phyloP scores from a whole-genome alignment of 1,139 yeast genomes.

The Entelexis paramagnoliae region DNA sequence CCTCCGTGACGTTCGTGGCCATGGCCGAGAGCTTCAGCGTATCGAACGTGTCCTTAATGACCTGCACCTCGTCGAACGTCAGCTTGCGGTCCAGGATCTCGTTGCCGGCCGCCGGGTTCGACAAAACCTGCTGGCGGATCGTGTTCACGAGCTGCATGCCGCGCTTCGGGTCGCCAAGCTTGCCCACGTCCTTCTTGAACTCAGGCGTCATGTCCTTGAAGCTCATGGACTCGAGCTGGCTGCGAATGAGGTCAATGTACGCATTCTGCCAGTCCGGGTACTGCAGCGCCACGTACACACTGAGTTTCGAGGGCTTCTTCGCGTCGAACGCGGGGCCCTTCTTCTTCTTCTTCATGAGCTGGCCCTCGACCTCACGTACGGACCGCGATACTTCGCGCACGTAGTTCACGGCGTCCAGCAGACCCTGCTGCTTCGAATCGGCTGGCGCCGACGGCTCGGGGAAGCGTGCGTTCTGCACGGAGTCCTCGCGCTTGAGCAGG shows the following conservation, averaged over 20 bases:
- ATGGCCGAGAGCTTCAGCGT: constrained; percentile 57
- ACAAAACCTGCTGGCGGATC: constrained; percentile 63
- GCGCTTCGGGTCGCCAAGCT: constrained; percentile 56
- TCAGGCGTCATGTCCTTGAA: constrained; percentile 30
- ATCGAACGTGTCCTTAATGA: constrained; percentile 45
- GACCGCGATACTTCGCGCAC: constrained; percentile 68
- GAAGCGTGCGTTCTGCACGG: constrained; percentile 68
- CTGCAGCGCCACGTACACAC: constrained; percentile 60
- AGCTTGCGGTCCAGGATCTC: constrained; percentile 82
- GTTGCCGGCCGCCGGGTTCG: constrained; percentile 37
- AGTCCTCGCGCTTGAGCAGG: constrained; percentile 44
- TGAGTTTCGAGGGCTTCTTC: constrained; percentile 59
- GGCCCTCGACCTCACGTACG: constrained; percentile 87
- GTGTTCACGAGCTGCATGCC: constrained; percentile 95
- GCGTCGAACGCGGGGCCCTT: constrained; percentile 66
- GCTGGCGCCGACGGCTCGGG: constrained; percentile 57
- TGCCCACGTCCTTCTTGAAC: constrained; percentile 33
- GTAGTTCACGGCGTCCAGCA: constrained; percentile 62
- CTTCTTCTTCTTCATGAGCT: constrained; percentile 82
- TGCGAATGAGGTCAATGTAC: constrained; percentile 74
- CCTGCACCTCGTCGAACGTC: constrained; percentile 64
- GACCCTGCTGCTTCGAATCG: constrained; percentile 38
- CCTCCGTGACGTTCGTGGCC: constrained; percentile 45
- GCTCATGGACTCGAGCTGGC: constrained; percentile 48
- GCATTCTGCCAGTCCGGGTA: constrained; percentile 97